A percentile compares a stretch with the other conserved stretches of the same genome.
These are phyloP conservation scores for Arabidopsis arenosa DNA, from an alignment of 345 rosid species.

Conservation along the genomic window DNA sequence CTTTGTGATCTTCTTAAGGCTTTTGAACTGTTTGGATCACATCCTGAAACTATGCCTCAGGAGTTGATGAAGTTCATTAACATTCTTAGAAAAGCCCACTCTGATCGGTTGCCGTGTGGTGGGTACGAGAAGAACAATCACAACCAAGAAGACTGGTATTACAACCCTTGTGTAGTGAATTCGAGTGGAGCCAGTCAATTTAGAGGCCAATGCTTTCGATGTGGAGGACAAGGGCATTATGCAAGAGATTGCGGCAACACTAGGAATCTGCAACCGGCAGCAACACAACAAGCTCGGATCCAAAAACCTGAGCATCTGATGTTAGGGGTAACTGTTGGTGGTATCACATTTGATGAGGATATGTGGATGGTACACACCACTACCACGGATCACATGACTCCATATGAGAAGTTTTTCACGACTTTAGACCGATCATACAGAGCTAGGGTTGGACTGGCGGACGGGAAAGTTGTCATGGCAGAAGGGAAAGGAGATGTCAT, in stretches of 20 bases:
- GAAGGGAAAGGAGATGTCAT: slow-evolving; percentile 33
- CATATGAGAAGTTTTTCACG: slow-evolving; percentile 27
- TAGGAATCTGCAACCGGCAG: background rate
- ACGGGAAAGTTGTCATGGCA: background rate
- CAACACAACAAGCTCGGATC: background rate
- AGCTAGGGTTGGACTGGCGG: background rate
- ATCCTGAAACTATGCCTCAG: background rate
- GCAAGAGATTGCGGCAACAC: background rate
- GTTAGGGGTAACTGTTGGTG: background rate
- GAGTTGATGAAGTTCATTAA: background rate
- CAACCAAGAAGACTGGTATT: too few species aligned
- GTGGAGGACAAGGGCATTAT: slow-evolving; percentile 26
- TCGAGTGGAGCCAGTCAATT: background rate
- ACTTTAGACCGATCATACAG: slow-evolving; percentile 19
- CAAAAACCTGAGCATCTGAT: background rate
- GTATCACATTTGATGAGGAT: background rate
- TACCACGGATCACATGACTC: slow-evolving; percentile 31
- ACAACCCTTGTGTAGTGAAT: too few species aligned
- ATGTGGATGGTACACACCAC: slow-evolving; percentile 23
- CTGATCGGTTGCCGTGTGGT: too few species aligned
- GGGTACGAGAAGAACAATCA: too few species aligned
- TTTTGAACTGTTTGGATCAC: background rate
- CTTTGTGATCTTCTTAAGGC: background rate
- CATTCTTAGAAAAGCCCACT: too few species aligned
- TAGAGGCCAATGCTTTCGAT: slow-evolving; percentile 7